A percentile compares a stretch with the other conserved stretches of the same genome.
Conservation (phyloP, 2,329 filamentous ascomycete species). For the Fusarium sp. region DNA sequence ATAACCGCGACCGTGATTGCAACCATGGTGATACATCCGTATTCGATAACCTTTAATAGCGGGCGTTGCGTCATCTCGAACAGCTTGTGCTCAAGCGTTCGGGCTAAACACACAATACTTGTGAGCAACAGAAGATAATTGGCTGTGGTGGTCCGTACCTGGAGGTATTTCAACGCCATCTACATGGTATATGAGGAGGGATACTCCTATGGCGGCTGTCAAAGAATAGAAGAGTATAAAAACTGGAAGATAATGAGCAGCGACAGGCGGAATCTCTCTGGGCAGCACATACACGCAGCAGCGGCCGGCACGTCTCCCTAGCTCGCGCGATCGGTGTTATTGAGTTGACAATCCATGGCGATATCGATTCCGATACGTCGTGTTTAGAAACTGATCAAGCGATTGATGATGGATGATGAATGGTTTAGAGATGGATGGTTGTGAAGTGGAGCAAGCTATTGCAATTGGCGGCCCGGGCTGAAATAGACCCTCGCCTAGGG, state of each 20-base stretch:
- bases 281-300: background rate
- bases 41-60: background rate
- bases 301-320: background rate
- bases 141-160: background rate
- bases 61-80: background rate
- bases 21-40: background rate
- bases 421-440: background rate
- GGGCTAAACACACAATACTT: background rate
- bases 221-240: background rate
- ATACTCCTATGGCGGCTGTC: background rate
- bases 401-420: background rate
- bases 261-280: background rate
- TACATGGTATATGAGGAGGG: background rate
- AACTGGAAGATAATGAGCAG: background rate
- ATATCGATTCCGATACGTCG: background rate
- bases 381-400: background rate
- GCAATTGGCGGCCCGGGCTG: background rate
- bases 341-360: background rate
- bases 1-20: background rate
- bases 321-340: background rate
- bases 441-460: background rate
- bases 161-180: background rate
- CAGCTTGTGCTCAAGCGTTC: background rate
- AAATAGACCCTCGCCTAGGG: background rate
- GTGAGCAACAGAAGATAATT: background rate